Evolutionary conservation across 2,329 filamentous ascomycete genomes (phyloP).

Genomic region (Cryphonectria radicalis): DNA sequence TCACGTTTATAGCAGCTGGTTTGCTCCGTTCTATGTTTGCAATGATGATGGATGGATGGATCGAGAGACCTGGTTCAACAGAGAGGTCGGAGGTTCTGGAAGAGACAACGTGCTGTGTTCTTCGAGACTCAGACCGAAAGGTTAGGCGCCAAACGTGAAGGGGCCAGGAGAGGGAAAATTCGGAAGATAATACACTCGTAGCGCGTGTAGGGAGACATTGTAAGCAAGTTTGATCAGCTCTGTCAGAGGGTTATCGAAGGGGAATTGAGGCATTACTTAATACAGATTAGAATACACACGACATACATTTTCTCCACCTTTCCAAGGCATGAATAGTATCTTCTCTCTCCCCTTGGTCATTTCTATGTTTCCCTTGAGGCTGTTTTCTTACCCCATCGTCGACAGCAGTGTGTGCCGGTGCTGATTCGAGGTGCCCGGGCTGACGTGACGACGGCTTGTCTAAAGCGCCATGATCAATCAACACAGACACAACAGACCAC

Average conservation of each 20-base stretch:
- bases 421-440: not conserved
- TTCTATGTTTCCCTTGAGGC: not conserved
- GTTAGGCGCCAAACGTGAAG: not conserved
- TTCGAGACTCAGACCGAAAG: not conserved
- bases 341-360: not conserved
- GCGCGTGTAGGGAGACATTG: not conserved
- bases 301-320: not conserved
- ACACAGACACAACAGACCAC: not conserved
- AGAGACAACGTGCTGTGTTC: not conserved
- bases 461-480: not conserved
- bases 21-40: conserved; percentile 1
- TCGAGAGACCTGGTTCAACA: conserved; percentile 10
- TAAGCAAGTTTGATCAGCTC: conserved; percentile 12
- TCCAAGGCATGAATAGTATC: not conserved
- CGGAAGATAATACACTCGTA: not conserved
- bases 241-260: not conserved
- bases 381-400: not conserved
- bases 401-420: not conserved
- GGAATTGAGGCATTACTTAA: conserved; percentile 7
- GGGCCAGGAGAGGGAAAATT: not conserved
- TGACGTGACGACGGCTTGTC: not conserved
- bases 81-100: not conserved
- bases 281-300: conserved; percentile 30
- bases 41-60: not conserved
- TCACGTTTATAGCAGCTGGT: not conserved